Conservation (phyloP, 2,329 filamentous ascomycete genomes). For the Monosporascus sp. region DNA sequence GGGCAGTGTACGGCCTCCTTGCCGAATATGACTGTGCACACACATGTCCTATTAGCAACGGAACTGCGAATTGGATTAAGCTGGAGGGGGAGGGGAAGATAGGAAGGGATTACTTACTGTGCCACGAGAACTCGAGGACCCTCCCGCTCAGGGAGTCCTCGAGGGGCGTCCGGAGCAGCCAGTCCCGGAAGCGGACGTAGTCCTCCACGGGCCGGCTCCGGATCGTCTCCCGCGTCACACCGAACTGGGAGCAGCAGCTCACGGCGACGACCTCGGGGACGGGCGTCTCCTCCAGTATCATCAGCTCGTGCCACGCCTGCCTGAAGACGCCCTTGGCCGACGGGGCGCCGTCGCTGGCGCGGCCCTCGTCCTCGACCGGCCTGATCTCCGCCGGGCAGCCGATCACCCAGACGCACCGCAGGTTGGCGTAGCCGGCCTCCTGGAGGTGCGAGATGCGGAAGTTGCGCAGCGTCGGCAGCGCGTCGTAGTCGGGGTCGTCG, state of each 20-base stretch:
- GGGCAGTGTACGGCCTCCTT: constrained; percentile 57
- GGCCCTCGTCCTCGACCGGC: constrained; percentile 32
- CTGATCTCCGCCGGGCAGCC: constrained; percentile 49
- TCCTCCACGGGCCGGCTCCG: constrained; percentile 42
- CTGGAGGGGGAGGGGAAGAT: constrained; percentile 20
- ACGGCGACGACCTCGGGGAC: constrained; percentile 48
- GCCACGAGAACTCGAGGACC: constrained; percentile 63
- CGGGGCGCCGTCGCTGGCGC: constrained; percentile 30
- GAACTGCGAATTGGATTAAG: too few relatives aligned
- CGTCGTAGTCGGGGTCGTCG: constrained; percentile 50
- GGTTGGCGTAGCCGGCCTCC: constrained; percentile 53
- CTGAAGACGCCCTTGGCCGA: constrained; percentile 37
- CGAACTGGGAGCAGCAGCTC: constrained; percentile 64
- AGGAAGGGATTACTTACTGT: constrained; percentile 41
- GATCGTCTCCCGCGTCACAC: constrained; percentile 50
- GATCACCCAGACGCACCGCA: constrained; percentile 55
- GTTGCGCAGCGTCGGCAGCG: constrained; percentile 43
- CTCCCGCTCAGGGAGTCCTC: constrained; percentile 52
- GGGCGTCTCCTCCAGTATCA: constrained; percentile 32
- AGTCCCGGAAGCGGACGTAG: constrained; percentile 53
- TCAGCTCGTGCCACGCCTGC: constrained; percentile 36
- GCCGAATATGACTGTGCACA: constrained; percentile 49
- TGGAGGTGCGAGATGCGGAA: constrained; percentile 47
- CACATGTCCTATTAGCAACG: not conserved
- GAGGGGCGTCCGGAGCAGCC: constrained; percentile 53